Evolutionary conservation across 2,329 filamentous ascomycete genomes (phyloP).

Genomic region (Cyphellophora attinorum): DNA sequence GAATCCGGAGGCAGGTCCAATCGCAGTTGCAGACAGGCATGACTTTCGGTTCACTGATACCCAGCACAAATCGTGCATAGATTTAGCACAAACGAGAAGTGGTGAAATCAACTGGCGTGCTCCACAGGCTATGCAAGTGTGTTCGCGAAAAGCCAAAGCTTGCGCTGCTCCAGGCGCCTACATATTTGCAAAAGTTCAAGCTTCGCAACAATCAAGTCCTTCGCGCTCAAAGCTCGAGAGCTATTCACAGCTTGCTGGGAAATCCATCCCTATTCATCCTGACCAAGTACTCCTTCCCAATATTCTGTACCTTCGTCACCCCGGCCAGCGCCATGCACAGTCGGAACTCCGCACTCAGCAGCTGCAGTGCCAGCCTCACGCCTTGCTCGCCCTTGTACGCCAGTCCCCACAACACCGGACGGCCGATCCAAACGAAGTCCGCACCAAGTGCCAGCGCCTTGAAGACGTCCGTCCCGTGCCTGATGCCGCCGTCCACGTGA

Average conservation of each 20-base stretch:
- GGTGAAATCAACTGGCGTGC: no score
- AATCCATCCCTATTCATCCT: slow-evolving; percentile 26
- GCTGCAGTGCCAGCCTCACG: slow-evolving; percentile 18
- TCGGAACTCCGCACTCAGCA: slow-evolving; percentile 19
- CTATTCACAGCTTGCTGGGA: slow-evolving; percentile 18
- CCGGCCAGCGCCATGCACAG: slow-evolving; percentile 21
- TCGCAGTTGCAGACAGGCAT: no score
- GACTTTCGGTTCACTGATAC: no score
- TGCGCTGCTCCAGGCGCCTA: no score
- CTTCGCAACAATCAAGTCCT: no score
- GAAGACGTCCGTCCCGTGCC: slow-evolving; percentile 48
- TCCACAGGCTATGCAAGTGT: no score
- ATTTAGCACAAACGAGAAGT: no score
- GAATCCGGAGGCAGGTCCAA: no score
- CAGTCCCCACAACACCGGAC: slow-evolving; percentile 41
- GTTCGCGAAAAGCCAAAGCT: no score
- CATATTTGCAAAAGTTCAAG: no score
- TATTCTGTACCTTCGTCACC: slow-evolving; percentile 13
- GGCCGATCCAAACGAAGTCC: slow-evolving; percentile 39
- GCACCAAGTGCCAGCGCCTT: slow-evolving; percentile 47
- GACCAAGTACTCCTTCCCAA: slow-evolving; percentile 26
- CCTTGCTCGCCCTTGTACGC: slow-evolving; percentile 21
- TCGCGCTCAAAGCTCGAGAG: neutral
- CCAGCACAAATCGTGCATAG: no score
- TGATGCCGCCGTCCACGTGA: slow-evolving; percentile 47